Evolutionary conservation across 2,329 filamentous ascomycete species (phyloP).

Genomic region (Rhynchosporium agropyri): DNA sequence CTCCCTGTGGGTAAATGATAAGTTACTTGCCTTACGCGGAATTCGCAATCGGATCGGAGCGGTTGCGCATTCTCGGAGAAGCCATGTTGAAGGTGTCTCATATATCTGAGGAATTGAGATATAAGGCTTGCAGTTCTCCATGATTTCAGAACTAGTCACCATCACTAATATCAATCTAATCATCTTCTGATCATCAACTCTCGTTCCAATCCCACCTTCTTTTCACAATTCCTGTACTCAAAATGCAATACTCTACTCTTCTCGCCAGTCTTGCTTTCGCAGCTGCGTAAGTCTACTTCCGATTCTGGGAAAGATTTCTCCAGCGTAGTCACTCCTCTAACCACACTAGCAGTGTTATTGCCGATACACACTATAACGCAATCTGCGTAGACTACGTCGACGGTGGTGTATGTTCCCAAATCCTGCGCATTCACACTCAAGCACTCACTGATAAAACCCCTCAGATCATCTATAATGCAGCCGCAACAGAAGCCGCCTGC

Average conservation of each 20-base stretch:
- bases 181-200: background rate
- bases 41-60: no score
- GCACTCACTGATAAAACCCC: background rate
- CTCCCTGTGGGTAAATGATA: no score
- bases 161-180: conserved; percentile 3
- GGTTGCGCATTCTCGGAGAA: no score
- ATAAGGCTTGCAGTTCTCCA: background rate
- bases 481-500: conserved; percentile 26
- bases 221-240: conserved; percentile 14
- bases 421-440: background rate
- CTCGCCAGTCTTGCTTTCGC: conserved; percentile 17
- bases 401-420: conserved; percentile 15
- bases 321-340: background rate
- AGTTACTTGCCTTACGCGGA: no score
- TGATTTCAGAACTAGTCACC: background rate
- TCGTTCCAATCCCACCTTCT: background rate
- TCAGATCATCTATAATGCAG: conserved; percentile 27
- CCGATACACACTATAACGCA: conserved; percentile 33
- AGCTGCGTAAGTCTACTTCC: conserved; percentile 11
- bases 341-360: conserved; percentile 25
- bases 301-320: background rate
- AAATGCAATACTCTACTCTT: conserved; percentile 27
- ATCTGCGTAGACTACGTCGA: conserved; percentile 22
- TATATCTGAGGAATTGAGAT: background rate
- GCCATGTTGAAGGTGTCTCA: no score